A percentile compares a stretch with the other conserved stretches of the same genome.
phyloP scores from a whole-genome alignment of 352 stramenopile genomes.

The Globisporangium irregulare region DNA sequence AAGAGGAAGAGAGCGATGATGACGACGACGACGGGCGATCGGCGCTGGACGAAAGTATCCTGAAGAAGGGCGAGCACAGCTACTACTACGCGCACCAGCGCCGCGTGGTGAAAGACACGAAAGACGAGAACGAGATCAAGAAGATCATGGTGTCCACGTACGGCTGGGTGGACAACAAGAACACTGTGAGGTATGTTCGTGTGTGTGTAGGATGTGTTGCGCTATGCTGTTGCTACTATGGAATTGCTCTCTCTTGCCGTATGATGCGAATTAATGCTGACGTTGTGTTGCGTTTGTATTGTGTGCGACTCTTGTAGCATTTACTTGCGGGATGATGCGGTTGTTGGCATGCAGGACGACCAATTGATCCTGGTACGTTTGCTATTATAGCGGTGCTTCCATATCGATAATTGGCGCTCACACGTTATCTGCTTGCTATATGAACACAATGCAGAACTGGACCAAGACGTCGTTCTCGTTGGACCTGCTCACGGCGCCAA shows the following conservation, averaged over 20 bases:
- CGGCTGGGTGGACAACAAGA: conserved; percentile 75
- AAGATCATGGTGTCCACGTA: conserved; percentile 74
- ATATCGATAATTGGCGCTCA: neutral
- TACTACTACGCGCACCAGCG: conserved; percentile 82
- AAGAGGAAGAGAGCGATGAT: conserved; percentile 13
- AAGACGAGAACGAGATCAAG: conserved; percentile 20
- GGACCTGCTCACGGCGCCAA: conserved; percentile 44
- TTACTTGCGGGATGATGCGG: conserved; percentile 62
- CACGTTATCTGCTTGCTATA: neutral
- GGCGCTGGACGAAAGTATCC: conserved; percentile 56
- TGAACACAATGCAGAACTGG: conserved; percentile 51
- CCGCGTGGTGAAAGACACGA: conserved; percentile 24
- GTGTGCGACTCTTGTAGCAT: conserved; percentile 37
- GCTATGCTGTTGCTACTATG: neutral
- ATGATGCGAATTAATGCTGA: neutral
- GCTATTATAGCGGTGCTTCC: neutral
- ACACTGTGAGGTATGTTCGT: conserved; percentile 45
- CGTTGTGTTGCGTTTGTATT: neutral
- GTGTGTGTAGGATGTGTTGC: neutral
- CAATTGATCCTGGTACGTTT: conserved; percentile 60
- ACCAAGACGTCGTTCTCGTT: conserved; percentile 75
- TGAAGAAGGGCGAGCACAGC: conserved; percentile 74
- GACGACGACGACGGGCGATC: conserved; percentile 30
- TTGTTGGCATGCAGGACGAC: conserved; percentile 50
- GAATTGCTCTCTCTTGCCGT: neutral